Base-by-base conservation (phyloP, 805 yeast species). In the Ogataea pilisensis region DNA sequence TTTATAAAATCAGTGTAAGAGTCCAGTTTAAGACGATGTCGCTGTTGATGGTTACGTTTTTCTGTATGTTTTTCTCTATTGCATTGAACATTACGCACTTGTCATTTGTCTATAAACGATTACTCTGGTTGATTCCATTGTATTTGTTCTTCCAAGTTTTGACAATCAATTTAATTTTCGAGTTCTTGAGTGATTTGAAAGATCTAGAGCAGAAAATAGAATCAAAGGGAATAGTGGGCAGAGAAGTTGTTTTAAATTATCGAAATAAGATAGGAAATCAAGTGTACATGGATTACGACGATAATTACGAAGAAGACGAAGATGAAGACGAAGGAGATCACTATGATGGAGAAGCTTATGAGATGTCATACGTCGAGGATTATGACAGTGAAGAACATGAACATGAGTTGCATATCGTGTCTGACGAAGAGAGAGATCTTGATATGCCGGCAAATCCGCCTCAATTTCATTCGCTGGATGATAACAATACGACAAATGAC, bases 111-210 rank as follows among this genome's bases (percentile, higher is more conserved):
- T 19, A 55, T 55, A 26, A 65, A 71, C 68, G 59, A 71, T 20
- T 65, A n/a, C 67, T 66, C 12, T 74, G 83, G 69, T 69, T 84
- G 54, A 59, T 72, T 0, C 63, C 67, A 24, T 62, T 75, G 4
- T 51, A 70, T 11, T 65, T 73, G 3, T 68, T 79, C 31, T 51
- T 76, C 5, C 73, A 75, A 35, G 66, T 78, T 13, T 66, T 77
- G 27, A 60, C 78, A 4, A 62, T 73, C 14, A 74, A 80, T 1
- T 65, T 76, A 19, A 68, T 78, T 1, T 81, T 85, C 83, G 87
- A 82, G 59, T 78, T 87, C 82, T 58, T 79, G 8, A 74, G 67
- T 50, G 71, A 77, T 33, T 76, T 80, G 31, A 72, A 75, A 46
- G 53, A 66, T 14, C 54, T 75, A 32, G 82, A 78, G 45, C 66